A percentile compares a stretch with the other conserved stretches of the same genome.
phyloP scores from a whole-genome alignment of 768 basidiomycete species.

The Pulveroboletus sp. region DNA sequence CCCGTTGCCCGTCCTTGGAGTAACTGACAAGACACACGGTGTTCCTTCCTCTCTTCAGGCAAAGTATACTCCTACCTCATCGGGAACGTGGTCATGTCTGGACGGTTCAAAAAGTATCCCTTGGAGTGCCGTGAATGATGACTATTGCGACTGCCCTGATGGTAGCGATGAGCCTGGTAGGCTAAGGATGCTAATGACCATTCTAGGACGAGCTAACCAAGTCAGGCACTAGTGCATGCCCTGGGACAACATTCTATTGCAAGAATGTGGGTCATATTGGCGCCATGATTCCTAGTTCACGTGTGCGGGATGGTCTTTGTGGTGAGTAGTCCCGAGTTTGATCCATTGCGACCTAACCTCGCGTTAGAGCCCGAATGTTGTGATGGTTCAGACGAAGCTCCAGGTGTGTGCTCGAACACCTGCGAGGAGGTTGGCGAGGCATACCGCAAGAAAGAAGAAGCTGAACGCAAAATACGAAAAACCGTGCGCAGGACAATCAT shows the following conservation, averaged over 20 bases:
- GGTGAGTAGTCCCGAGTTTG: slow-evolving; percentile 46
- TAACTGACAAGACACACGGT: slow-evolving; percentile 50
- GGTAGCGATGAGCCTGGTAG: slow-evolving; percentile 94
- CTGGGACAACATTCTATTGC: slow-evolving; percentile 76
- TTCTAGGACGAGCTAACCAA: slow-evolving; percentile 8
- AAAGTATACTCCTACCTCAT: slow-evolving; percentile 50
- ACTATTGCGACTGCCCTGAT: slow-evolving; percentile 91
- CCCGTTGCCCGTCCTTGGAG: slow-evolving; percentile 39
- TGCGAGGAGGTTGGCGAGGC: slow-evolving; percentile 74
- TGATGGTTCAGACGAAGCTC: slow-evolving; percentile 89
- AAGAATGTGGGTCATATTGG: slow-evolving; percentile 86
- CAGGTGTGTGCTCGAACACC: slow-evolving; percentile 72
- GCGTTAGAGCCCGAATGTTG: slow-evolving; percentile 82
- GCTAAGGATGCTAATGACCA: slow-evolving; percentile 2
- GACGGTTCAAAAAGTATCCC: slow-evolving; percentile 76
- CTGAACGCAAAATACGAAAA: slow-evolving; percentile 72
- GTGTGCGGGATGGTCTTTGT: slow-evolving; percentile 91
- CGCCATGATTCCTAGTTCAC: slow-evolving; percentile 66
- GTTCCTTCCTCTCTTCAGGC: slow-evolving; percentile 51
- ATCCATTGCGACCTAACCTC: slow-evolving; percentile 11
- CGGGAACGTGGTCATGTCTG: slow-evolving; percentile 71
- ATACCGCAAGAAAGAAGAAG: slow-evolving; percentile 63
- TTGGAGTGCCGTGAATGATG: slow-evolving; percentile 84
- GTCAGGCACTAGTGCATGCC: slow-evolving; percentile 82
- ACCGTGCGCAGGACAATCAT: slow-evolving; percentile 49